Evolutionary conservation across 129 eudicot genomes (phyloP), one percentile per base, ranked within the genome.

Genomic region (Ambrosia artemisiifolia): DNA sequence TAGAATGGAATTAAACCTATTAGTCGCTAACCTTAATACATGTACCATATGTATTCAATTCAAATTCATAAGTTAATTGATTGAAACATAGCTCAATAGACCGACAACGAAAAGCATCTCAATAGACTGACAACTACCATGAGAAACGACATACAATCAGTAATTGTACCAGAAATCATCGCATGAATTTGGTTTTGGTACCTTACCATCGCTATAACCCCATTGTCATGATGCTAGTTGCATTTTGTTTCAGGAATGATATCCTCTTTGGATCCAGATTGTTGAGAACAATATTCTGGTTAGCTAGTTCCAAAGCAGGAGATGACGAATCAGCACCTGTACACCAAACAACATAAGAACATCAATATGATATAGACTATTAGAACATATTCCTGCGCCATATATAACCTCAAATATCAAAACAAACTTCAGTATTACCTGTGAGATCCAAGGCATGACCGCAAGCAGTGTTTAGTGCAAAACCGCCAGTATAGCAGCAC

Each of bases 401-500:
- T 18, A 46, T 7, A 40, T 6, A 24, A 69, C 47, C 36, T 19
- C 8, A 28, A 49, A 20, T 11, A 48, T 60, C 28, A 49, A 49
- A 49, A 32, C 56, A 53, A 17, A 47, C 62, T 11, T 6, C 62
- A 44, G 10, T 28, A 67, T 10, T 89, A 93, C 98, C 98, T 55
- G 93, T 94, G 69, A 90, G 91, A 77, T 77, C 80, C 49, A 53
- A 54, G 83, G 98, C 97, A 77, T 89, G 93, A 72, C 95, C 93
- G 49, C 59, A 24, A 24, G 97, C 95, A 32, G 98, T 97, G 51
- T 88, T 94, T 16, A 94, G 83, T 64, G 98, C 86, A 79, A 94
- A 94, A 51, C 98, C 98, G 69, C 98, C 98, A 10, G 96, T 94
- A 72, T 94, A 94, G 76, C 97, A 94, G 83, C 90, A 94, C 74